Evolutionary conservation across 1,284 basidiomycete species (phyloP).

Genomic region (Sphagnurus paluster): DNA sequence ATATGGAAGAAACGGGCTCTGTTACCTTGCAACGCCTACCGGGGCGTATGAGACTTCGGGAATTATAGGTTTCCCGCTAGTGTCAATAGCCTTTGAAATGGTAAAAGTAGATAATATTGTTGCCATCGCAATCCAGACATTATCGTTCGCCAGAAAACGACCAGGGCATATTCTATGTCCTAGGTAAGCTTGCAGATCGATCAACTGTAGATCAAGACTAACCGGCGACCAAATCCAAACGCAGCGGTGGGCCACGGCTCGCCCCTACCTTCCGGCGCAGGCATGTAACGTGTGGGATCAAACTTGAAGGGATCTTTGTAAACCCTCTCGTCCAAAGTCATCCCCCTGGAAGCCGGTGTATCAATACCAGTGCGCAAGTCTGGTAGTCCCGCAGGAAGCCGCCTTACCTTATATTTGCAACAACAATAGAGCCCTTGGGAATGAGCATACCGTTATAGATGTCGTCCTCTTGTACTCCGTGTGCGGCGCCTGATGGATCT

Average conservation of each 20-base stretch:
- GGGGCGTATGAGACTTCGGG: constrained; percentile 2
- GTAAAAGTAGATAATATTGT: constrained; percentile 14
- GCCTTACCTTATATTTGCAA: constrained; percentile 1
- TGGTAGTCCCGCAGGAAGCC: neutral
- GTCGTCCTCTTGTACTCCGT: no score
- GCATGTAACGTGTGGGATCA: constrained; percentile 11
- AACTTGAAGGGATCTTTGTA: constrained; percentile 11
- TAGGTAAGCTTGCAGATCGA: neutral
- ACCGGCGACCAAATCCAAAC: constrained; percentile 15
- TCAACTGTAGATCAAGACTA: neutral
- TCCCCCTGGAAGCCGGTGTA: constrained; percentile 2
- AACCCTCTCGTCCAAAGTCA: constrained; percentile 14
- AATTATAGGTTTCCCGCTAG: constrained; percentile 13
- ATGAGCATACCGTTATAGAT: constrained; percentile 8
- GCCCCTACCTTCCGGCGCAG: constrained; percentile 4
- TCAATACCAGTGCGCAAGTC: neutral
- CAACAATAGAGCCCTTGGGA: neutral
- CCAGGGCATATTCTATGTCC: constrained; percentile 17
- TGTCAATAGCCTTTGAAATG: constrained; percentile 12
- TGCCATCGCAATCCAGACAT: constrained; percentile 18
- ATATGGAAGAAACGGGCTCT: no score
- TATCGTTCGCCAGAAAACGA: constrained; percentile 11
- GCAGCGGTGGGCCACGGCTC: constrained; percentile 10
- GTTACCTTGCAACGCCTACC: no score
- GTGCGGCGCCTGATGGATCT: no score